phyloP scores from a whole-genome alignment of 768 basidiomycete genomes.

The Cystoderma amianthinum region DNA sequence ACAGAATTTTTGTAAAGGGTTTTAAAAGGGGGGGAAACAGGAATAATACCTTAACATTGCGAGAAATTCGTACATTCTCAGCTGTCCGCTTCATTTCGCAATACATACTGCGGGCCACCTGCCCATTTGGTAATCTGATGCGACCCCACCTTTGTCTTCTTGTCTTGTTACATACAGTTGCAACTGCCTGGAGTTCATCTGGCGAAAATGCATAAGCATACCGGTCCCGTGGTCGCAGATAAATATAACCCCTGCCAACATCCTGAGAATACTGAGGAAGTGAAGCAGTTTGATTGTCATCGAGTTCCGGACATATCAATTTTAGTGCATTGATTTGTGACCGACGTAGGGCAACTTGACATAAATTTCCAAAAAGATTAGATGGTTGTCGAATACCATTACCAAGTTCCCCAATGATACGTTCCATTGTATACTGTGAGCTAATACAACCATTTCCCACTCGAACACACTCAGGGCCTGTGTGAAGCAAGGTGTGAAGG shows the following conservation, averaged over 20 bases:
- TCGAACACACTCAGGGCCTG: conserved; percentile 12
- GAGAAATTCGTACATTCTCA: conserved; percentile 8
- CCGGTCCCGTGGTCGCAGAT: conserved; percentile 10
- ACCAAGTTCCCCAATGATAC: conserved; percentile 12
- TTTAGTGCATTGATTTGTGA: conserved; percentile 10
- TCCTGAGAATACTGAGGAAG: conserved; percentile 2
- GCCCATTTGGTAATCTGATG: conserved; percentile 27
- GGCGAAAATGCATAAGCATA: conserved; percentile 1
- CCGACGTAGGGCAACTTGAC: conserved; percentile 4
- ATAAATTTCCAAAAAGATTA: conserved; percentile 15
- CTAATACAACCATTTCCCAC: conserved; percentile 11
- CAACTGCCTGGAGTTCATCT: conserved; percentile 2
- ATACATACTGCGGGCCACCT: conserved; percentile 23
- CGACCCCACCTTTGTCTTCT: conserved; percentile 21
- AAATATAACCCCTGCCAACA: conserved; percentile 7
- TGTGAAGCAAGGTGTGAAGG: conserved; percentile 23
- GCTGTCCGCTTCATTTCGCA: conserved; percentile 14
- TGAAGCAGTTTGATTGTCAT: conserved; percentile 1
- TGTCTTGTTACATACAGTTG: background rate
- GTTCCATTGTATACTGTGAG: conserved; percentile 19
- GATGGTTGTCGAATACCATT: conserved; percentile 14
- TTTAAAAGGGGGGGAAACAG: too few relatives aligned
- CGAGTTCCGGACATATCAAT: conserved; percentile 1
- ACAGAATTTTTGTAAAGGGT: too few relatives aligned
- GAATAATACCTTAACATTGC: conserved; percentile 14